These are phyloP conservation scores for Tulasnella sp. DNA, from an alignment of 768 basidiomycete genomes.

Conservation along the genomic window DNA sequence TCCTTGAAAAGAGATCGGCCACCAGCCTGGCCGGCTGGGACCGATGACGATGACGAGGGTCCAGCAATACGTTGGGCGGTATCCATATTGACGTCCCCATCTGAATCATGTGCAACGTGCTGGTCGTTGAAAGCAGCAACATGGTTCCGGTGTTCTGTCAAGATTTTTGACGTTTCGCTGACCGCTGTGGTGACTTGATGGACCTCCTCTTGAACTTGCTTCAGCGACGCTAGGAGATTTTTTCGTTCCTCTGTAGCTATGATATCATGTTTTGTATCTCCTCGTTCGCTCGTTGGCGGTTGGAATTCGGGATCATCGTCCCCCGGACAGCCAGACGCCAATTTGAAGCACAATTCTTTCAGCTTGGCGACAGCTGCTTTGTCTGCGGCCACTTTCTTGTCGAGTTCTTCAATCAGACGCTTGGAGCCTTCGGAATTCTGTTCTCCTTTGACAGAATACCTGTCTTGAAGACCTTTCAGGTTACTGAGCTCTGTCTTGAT, in stretches of 20 bases:
- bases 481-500: background rate
- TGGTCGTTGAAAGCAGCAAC: background rate
- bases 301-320: background rate
- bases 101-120: background rate
- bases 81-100: background rate
- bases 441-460: background rate
- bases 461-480: background rate
- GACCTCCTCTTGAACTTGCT: background rate
- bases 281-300: background rate
- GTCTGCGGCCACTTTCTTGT: background rate
- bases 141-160: background rate
- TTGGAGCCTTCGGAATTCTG: background rate
- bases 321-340: background rate
- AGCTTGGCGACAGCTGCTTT: slow-evolving; percentile 1
- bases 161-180: background rate
- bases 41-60: background rate
- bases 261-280: background rate
- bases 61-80: background rate
- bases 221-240: background rate
- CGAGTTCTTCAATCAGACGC: background rate
- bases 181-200: background rate
- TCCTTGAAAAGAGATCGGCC: background rate
- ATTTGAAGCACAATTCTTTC: background rate
- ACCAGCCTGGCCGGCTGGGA: background rate
- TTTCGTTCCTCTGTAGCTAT: background rate